A percentile compares a stretch with the other conserved stretches of the same genome.
These are phyloP conservation scores for Umbelopsis sp. DNA, from an alignment of 371 early-diverging fungal genomes.

Conservation along the genomic window DNA sequence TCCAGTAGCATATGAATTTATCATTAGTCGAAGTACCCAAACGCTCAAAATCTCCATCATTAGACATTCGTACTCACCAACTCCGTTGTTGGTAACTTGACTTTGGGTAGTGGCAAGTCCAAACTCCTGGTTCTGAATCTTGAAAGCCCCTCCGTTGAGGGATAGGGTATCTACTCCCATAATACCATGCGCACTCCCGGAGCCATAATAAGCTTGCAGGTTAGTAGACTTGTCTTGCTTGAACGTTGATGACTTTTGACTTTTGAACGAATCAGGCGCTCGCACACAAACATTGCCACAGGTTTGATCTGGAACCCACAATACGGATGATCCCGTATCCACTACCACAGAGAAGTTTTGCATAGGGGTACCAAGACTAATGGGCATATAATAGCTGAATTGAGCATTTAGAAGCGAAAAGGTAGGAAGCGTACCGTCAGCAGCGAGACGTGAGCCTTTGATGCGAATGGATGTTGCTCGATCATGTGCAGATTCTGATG, in stretches of 20 bases:
- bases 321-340: conserved; percentile 39
- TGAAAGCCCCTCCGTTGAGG: conserved; percentile 11
- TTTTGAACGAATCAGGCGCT: neutral
- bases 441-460: neutral
- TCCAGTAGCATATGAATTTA: neutral
- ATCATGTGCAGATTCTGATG: neutral
- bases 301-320: conserved; percentile 7
- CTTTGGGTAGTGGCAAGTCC: conserved; percentile 23
- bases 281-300: neutral
- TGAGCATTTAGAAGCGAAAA: conserved; percentile 1
- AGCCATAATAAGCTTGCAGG: conserved; percentile 22
- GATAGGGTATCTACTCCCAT: conserved; percentile 23
- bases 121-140: conserved; percentile 23
- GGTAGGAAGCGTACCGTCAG: neutral
- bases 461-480: neutral
- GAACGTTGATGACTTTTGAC: neutral
- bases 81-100: conserved; percentile 11
- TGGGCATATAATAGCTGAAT: conserved; percentile 5
- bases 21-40: neutral
- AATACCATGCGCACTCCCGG: conserved; percentile 22
- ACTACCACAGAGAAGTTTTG: conserved; percentile 46
- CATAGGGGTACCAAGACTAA: conserved; percentile 44
- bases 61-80: conserved; percentile 17
- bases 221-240: neutral
- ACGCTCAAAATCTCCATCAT: too few relatives aligned